Percentiles rank a stretch among this genome's conserved stretches.
Conservation (phyloP, 2,329 filamentous ascomycete species). For the Fusarium solani-melongenae region DNA sequence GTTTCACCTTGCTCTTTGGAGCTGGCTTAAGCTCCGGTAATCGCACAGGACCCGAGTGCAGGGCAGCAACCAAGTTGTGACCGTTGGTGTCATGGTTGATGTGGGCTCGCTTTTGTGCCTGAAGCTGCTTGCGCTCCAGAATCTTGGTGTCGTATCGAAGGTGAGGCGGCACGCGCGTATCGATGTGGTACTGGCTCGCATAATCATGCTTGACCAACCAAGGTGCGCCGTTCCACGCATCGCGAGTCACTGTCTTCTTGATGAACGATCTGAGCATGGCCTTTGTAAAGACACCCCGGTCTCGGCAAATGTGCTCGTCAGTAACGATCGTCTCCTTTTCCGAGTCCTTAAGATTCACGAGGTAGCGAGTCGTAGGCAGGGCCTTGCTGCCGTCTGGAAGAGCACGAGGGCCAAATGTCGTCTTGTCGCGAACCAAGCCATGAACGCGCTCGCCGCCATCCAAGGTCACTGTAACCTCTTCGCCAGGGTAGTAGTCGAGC, state of each 20-base stretch:
- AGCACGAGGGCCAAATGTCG: constrained; percentile 71
- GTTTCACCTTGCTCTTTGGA: constrained; percentile 74
- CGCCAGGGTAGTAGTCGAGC: constrained; percentile 89
- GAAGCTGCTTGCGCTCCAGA: constrained; percentile 78
- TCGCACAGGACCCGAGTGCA: constrained; percentile 62
- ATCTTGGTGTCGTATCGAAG: constrained; percentile 84
- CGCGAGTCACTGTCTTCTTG: constrained; percentile 91
- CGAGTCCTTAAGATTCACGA: constrained; percentile 78
- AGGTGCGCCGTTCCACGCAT: constrained; percentile 94
- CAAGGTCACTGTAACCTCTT: constrained; percentile 80
- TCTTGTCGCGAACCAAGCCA: constrained; percentile 86
- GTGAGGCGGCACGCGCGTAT: constrained; percentile 85
- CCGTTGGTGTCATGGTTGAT: constrained; percentile 58
- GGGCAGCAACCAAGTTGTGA: constrained; percentile 45
- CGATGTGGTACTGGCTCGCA: constrained; percentile 85
- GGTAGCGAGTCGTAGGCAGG: constrained; percentile 80
- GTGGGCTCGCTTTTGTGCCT: constrained; percentile 71
- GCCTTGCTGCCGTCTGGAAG: constrained; percentile 76
- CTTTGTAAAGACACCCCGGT: constrained; percentile 94
- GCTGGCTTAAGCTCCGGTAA: constrained; percentile 80
- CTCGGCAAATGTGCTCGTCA: constrained; percentile 83
- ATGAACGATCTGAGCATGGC: constrained; percentile 93
- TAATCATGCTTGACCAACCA: constrained; percentile 93
- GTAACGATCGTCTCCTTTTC: constrained; percentile 82
- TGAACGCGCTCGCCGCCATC: constrained; percentile 75